Base-by-base conservation (phyloP, 139 green algal species). In the Auxenochlorella pyrenoidosa region DNA sequence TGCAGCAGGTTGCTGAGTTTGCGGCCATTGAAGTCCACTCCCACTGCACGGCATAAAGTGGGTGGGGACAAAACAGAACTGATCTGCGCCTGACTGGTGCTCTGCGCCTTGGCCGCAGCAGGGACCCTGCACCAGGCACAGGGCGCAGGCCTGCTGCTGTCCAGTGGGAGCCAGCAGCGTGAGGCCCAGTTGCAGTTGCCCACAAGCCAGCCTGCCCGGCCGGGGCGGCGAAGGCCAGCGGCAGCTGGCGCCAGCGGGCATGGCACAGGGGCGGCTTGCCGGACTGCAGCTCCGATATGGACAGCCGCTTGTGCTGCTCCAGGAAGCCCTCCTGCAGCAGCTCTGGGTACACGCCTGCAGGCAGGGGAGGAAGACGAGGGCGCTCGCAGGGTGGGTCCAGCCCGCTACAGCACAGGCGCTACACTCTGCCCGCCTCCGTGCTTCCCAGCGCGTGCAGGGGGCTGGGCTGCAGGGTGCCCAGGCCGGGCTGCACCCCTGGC, bases 271-370 rank as follows among this genome's bases (percentile, higher is more conserved):
- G 2, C 16, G 36, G 3, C 82, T 51, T 47, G 54, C 82, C 82
- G 4, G 84, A 86, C 41, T 90, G 79, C 84, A 90, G 82, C 58
- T 90, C 87, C 19, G 41, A 63, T 30, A 90, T 90, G 34, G 80
- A 88, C 68, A 90, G 81, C 15, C 87, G 80, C 65, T 88, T 66
- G 70, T 90, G 87, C 60, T 41, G 32, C n/a, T 88, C 40, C 28
- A 90, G 58, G 58, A 83, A 90, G 38, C 58, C 87, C 38, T 59
- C 18, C 21, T 83, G 51, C 19, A 88, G 68, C 68, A 90, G 87
- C 71, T 90, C 87, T 2, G 80, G 82, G 43, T 88, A 90, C 75
- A 90, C 87, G 16, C 51, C 77, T 88, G 73, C 83, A 28, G 32
- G 30, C 8, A n/a, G 59, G 18, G 0, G 60, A n/a, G 41, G 60